Conservation (phyloP, 1,284 basidiomycete genomes). For the Grifola frondosa region DNA sequence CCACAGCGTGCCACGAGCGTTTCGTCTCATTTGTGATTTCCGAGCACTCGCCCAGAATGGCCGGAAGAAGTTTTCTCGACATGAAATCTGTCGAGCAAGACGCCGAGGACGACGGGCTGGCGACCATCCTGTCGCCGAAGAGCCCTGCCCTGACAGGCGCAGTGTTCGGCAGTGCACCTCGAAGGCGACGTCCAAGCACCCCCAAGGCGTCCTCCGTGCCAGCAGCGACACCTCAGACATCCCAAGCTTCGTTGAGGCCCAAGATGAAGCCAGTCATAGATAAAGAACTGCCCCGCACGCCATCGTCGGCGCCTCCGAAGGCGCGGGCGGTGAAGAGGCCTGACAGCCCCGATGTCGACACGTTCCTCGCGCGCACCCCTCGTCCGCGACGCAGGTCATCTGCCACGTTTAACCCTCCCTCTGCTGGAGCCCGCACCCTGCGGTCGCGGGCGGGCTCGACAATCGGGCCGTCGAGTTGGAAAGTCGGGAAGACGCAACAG, state of each 20-base stretch:
- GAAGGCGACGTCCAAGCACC: conserved; percentile 19
- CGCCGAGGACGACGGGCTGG: conserved; percentile 4
- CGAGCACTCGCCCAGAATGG: too few relatives aligned
- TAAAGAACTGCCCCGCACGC: conserved; percentile 11
- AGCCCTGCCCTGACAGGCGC: conserved; percentile 17
- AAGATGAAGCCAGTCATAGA: not conserved
- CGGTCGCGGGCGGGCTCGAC: conserved; percentile 13
- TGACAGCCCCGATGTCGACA: conserved; percentile 47
- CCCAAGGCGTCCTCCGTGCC: conserved; percentile 14
- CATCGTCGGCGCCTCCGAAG: conserved; percentile 2
- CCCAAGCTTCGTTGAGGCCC: not conserved
- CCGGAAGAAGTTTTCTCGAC: too few relatives aligned
- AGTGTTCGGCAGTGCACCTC: conserved; percentile 21
- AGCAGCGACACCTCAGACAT: conserved; percentile 2
- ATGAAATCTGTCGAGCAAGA: conserved; percentile 9
- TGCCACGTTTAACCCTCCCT: conserved; percentile 17
- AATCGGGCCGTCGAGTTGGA: conserved; percentile 22
- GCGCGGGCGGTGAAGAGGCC: conserved; percentile 17
- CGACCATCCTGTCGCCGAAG: conserved; percentile 15
- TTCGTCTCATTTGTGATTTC: too few relatives aligned
- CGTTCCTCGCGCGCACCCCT: conserved; percentile 47
- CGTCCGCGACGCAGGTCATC: conserved; percentile 38
- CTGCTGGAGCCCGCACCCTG: conserved; percentile 13
- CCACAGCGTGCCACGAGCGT: too few relatives aligned
- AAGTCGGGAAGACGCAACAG: conserved; percentile 11